These are phyloP conservation scores for Metschnikowia gruessii DNA, from an alignment of 805 yeast species.

Conservation along the genomic window DNA sequence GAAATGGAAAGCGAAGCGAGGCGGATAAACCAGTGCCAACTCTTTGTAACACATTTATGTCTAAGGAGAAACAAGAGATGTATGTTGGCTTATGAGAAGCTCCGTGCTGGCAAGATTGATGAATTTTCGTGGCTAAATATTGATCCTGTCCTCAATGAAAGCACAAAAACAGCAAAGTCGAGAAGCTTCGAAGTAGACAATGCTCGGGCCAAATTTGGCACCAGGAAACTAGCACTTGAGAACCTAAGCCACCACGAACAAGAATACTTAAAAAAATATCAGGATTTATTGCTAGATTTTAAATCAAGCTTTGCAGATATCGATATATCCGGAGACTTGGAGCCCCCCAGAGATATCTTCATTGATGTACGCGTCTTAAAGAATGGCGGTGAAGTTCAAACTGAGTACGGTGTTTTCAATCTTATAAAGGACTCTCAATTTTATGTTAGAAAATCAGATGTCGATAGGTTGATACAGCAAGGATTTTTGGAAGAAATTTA, in stretches of 20 bases:
- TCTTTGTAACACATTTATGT: slow-evolving; percentile 67
- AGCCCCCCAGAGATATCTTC: slow-evolving; percentile 88
- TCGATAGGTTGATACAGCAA: slow-evolving; percentile 89
- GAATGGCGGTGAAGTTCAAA: slow-evolving; percentile 96
- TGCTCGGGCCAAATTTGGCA: slow-evolving; percentile 2
- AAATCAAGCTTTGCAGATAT: slow-evolving; percentile 79
- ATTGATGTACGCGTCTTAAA: slow-evolving; percentile 90
- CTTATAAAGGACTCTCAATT: slow-evolving; percentile 91
- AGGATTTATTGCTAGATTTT: slow-evolving; percentile 67
- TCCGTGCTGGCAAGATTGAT: slow-evolving; percentile 65
- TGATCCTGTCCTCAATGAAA: slow-evolving; percentile 39
- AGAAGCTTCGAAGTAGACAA: slow-evolving; percentile 1
- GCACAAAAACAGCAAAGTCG: not conserved
- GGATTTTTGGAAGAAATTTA: slow-evolving; percentile 80
- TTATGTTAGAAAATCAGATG: slow-evolving; percentile 91
- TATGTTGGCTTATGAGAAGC: slow-evolving; percentile 74
- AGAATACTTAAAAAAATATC: slow-evolving; percentile 69
- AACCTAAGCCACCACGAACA: slow-evolving; percentile 74
- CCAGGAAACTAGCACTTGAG: slow-evolving; percentile 31
- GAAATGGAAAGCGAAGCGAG: slow-evolving; percentile 34
- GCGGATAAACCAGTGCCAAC: slow-evolving; percentile 57
- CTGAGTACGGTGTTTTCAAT: slow-evolving; percentile 95
- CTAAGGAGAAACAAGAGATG: slow-evolving; percentile 90
- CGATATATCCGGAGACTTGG: slow-evolving; percentile 84
- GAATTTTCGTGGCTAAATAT: slow-evolving; percentile 69